Evolutionary conservation across 306 rosid species (phyloP).

Genomic region (Sicyos baderoa): DNA sequence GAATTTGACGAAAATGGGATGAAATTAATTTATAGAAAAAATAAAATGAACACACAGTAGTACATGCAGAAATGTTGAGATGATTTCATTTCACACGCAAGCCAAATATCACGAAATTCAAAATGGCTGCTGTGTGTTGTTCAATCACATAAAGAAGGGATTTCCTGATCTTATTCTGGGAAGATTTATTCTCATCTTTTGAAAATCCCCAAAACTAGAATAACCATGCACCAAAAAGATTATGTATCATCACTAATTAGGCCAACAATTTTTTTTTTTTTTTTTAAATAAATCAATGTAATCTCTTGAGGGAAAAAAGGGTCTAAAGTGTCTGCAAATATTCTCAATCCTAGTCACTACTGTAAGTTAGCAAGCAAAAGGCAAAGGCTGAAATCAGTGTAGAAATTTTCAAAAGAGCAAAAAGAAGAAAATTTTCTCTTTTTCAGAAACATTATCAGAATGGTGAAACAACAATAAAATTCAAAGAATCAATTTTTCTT

Average conservation of each 20-base stretch:
- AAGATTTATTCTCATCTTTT: slow-evolving; percentile 9
- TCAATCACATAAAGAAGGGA: slow-evolving; percentile 11
- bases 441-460: slow-evolving; percentile 16
- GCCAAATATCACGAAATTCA: slow-evolving; percentile 12
- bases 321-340: not conserved
- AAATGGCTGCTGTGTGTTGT: slow-evolving; percentile 11
- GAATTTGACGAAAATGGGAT: not conserved
- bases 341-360: slow-evolving; percentile 14
- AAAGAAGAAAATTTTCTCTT: slow-evolving; percentile 23
- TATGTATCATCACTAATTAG: not conserved
- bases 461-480: not conserved
- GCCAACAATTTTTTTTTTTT: too few species aligned
- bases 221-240: slow-evolving; percentile 23
- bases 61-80: not conserved
- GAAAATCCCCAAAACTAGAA: slow-evolving; percentile 19
- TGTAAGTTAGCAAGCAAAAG: slow-evolving; percentile 9
- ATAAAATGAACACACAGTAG: not conserved
- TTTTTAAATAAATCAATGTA: too few species aligned
- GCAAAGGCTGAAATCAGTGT: slow-evolving; percentile 37
- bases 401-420: slow-evolving; percentile 20
- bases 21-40: not conserved
- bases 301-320: not conserved
- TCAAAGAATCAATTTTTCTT: not conserved
- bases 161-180: slow-evolving; percentile 10
- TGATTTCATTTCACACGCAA: slow-evolving; percentile 1